These are phyloP conservation scores for Oryza glumipatula DNA, from an alignment of 176 grass and related monocot genomes.

Conservation along the genomic window DNA sequence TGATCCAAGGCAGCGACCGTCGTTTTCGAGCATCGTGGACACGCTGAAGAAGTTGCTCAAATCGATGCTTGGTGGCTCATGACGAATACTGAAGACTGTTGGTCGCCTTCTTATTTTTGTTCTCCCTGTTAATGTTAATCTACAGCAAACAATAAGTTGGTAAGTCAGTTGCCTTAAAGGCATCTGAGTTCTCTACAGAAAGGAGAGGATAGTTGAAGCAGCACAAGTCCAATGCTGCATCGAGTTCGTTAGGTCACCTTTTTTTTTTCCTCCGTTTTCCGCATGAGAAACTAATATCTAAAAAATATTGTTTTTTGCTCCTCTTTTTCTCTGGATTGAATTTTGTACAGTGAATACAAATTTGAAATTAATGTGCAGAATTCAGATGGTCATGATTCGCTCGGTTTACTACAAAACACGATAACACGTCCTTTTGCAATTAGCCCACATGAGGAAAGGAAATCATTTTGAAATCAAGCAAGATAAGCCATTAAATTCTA, in stretches of 20 bases:
- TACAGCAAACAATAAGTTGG: constrained; percentile 22
- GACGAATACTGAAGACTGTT: neutral
- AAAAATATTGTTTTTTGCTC: neutral
- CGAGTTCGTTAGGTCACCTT: constrained; percentile 14
- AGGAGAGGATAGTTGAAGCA: constrained; percentile 29
- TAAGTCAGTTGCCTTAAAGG: neutral
- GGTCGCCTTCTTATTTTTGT: neutral
- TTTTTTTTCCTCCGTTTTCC: neutral
- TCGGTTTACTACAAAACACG: neutral
- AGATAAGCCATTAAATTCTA: too few relatives aligned
- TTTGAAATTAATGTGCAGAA: neutral
- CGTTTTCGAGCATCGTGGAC: constrained; percentile 89
- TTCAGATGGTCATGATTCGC: neutral
- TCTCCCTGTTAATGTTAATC: constrained; percentile 14
- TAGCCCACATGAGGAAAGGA: neutral
- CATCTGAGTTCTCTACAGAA: neutral
- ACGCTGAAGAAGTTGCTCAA: constrained; percentile 77
- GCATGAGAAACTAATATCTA: neutral
- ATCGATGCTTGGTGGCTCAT: constrained; percentile 52
- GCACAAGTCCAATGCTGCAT: constrained; percentile 31
- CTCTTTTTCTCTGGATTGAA: neutral
- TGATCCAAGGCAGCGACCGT: constrained; percentile 80
- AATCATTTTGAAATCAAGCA: neutral
- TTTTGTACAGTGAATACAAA: constrained; percentile 22
- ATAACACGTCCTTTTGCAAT: neutral